These are phyloP conservation scores for Talaromyces marneffei DNA, from an alignment of 2,329 filamentous ascomycete species.

Conservation along the genomic window DNA sequence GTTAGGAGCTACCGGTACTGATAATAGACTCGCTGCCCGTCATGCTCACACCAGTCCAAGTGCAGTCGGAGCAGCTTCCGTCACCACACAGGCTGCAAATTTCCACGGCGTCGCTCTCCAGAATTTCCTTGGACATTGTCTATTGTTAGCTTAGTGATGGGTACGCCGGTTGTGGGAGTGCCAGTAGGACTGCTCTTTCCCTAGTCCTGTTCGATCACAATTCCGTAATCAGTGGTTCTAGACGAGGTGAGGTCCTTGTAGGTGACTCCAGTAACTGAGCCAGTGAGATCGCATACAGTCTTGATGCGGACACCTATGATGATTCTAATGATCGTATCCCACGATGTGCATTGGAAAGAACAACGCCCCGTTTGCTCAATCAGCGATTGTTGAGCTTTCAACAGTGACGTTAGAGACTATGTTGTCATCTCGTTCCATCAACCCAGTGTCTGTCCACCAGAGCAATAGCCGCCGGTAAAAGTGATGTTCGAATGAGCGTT, in stretches of 20 bases:
- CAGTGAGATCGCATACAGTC: constrained; percentile 48
- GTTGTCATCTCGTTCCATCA: constrained; percentile 49
- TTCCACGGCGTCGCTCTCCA: constrained; percentile 28
- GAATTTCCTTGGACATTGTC: constrained; percentile 33
- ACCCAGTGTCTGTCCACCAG: constrained; percentile 33
- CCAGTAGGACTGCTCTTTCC: constrained; percentile 42
- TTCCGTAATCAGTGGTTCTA: constrained; percentile 49
- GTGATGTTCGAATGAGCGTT: constrained; percentile 34
- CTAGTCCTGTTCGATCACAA: constrained; percentile 57
- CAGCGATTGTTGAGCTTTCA: constrained; percentile 43
- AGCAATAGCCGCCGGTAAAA: constrained; percentile 43
- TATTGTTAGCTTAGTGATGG: constrained; percentile 32
- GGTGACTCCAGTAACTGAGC: constrained; percentile 48
- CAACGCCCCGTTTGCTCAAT: constrained; percentile 33
- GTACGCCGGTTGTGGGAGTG: constrained; percentile 32
- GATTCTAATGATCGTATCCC: background rate
- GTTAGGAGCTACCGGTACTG: too few relatives aligned
- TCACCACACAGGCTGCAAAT: constrained; percentile 52
- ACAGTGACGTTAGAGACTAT: constrained; percentile 49
- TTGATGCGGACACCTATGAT: constrained; percentile 51
- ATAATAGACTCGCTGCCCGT: constrained; percentile 52
- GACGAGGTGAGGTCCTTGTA: constrained; percentile 50
- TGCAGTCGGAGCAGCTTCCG: constrained; percentile 48
- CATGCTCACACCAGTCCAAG: constrained; percentile 45
- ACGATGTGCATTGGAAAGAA: background rate